phyloP scores from a whole-genome alignment of 1,284 basidiomycete species.

The Cutaneotrichosporon sp. region DNA sequence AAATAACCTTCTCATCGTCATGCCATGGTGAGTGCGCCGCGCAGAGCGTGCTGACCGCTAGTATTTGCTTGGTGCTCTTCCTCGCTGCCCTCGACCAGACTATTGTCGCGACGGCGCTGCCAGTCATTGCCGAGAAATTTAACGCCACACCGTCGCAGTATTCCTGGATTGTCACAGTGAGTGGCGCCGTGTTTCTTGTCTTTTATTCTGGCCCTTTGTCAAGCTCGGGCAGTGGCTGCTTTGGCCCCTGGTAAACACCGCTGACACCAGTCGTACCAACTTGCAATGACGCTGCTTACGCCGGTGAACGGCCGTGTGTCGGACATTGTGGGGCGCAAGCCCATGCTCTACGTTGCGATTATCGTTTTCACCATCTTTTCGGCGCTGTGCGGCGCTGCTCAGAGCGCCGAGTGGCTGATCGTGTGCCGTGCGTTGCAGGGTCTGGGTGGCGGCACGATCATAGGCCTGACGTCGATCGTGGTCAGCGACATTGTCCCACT shows the following conservation, averaged over 20 bases:
- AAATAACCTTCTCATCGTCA: slow-evolving; percentile 33
- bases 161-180: slow-evolving; percentile 34
- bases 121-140: slow-evolving; percentile 29
- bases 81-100: slow-evolving; percentile 41
- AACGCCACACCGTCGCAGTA: slow-evolving; percentile 32
- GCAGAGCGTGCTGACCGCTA: slow-evolving; percentile 9
- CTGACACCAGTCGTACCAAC: slow-evolving; percentile 30
- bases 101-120: slow-evolving; percentile 37
- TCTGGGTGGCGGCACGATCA: slow-evolving; percentile 39
- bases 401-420: slow-evolving; percentile 39
- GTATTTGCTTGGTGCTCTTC: slow-evolving; percentile 41
- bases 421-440: slow-evolving; percentile 39
- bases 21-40: slow-evolving; percentile 15
- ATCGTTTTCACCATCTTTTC: slow-evolving; percentile 36
- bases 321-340: slow-evolving; percentile 43
- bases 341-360: slow-evolving; percentile 39
- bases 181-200: neutral
- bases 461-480: slow-evolving; percentile 21
- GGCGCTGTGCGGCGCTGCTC: slow-evolving; percentile 40
- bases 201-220: too few relatives aligned
- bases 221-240: neutral
- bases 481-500: slow-evolving; percentile 42
- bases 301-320: slow-evolving; percentile 41
- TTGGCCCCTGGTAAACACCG: too few relatives aligned
- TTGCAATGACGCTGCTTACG: slow-evolving; percentile 33